Evolutionary conservation across 2,329 filamentous ascomycete genomes (phyloP), one percentile per base, ranked within the genome.

Genomic region (Shiraia sp.): DNA sequence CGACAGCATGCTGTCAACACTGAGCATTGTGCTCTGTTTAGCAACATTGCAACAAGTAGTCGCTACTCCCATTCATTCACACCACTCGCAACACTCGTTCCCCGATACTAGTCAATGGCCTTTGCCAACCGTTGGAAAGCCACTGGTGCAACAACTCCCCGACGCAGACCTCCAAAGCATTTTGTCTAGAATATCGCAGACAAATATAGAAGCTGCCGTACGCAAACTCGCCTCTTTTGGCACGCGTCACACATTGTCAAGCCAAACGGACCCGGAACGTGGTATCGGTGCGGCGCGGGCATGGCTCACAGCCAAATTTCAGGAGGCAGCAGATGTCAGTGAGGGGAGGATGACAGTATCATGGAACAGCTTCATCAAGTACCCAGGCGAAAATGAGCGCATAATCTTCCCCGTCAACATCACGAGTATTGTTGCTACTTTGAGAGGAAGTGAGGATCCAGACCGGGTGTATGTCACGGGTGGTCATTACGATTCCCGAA

Each of bases 211-310:
- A 41, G 63, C 68, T 5, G 78, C 70, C 34, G 73, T 81, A 49
- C 61, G 65, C 26, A 79, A 74, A 47, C 72, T 81, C 2, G 77
- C 73, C 8, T 72, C 70, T 13, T 81, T 79, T 49, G 77, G 76
- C 26, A 81, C 78, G 10, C 69, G 78, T 5, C 77, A 80, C 54
- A 80, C 78, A 3, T 61, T 79, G 0, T 79, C 76, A 3, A 68
- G 61, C 1, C 76, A 79, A 50, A 78, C 73, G 34, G 72, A 72
- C 13, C 70, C 69, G 2, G 71, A 66, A 6, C 66, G 74, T 6
- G 78, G 78, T 2, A 79, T 81, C 44, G 78, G 78, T 0, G 78
- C 78, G 2, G 78, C 79, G 4, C 63, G 78, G 35, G 74, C 79
- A 53, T 80, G 78, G 77, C 73, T 81, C 34, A 69, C 70, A 13